Conservation (phyloP, 1,284 basidiomycete species). For the Marasmius oreades region DNA sequence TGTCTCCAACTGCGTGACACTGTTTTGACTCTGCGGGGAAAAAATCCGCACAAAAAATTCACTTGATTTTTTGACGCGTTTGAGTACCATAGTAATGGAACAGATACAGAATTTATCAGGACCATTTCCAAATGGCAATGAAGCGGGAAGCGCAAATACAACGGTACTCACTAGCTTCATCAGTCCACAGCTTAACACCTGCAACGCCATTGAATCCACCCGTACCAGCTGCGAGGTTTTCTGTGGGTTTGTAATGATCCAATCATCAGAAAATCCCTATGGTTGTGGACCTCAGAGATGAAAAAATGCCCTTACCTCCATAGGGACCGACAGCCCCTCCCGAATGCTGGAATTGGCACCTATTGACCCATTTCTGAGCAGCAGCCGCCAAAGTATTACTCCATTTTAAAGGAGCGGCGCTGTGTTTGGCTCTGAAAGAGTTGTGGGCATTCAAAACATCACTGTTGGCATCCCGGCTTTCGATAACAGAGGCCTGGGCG, state of each 20-base stretch:
- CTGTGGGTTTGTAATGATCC: constrained; percentile 22
- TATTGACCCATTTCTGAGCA: constrained; percentile 44
- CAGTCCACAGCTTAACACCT: constrained; percentile 40
- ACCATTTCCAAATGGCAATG: not conserved
- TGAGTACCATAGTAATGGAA: too few relatives aligned
- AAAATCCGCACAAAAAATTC: too few relatives aligned
- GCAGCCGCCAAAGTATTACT: constrained; percentile 35
- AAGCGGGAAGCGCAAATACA: not conserved
- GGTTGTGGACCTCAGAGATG: not conserved
- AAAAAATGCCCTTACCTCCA: constrained; percentile 31
- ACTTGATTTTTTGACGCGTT: too few relatives aligned
- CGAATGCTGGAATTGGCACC: constrained; percentile 44
- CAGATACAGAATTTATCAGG: too few relatives aligned
- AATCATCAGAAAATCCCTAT: too few relatives aligned
- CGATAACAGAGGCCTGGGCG: too few relatives aligned
- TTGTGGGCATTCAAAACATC: constrained; percentile 42
- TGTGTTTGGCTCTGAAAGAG: constrained; percentile 38
- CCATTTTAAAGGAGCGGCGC: constrained; percentile 42
- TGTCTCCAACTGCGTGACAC: too few relatives aligned
- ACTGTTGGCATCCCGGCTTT: not conserved
- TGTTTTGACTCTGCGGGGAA: too few relatives aligned
- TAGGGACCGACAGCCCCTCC: constrained; percentile 39
- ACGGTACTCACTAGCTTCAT: constrained; percentile 33
- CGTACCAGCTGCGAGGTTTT: constrained; percentile 49
- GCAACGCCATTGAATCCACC: constrained; percentile 33